Evolutionary conservation across 345 rosid genomes (phyloP).

Genomic region (Psidium guajava): DNA sequence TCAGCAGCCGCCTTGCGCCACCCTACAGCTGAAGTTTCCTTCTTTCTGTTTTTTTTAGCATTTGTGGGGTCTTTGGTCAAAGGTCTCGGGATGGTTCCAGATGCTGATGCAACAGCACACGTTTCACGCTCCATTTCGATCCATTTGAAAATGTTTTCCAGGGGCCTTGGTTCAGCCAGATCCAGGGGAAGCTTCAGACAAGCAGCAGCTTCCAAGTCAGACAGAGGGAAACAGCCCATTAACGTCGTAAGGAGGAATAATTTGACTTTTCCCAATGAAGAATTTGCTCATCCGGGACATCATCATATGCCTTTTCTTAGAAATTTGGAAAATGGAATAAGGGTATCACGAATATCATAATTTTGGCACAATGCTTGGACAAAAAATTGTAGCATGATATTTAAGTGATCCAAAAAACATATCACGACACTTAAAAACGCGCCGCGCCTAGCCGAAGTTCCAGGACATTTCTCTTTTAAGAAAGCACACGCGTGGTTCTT

Average conservation of each 20-base stretch:
- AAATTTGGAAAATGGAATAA: background rate
- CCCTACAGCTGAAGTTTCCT: background rate
- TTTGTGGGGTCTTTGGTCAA: background rate
- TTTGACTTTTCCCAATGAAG: background rate
- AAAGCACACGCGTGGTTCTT: background rate
- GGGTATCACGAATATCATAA: too few relatives aligned
- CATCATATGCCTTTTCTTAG: background rate
- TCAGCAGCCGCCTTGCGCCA: background rate
- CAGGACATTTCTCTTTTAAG: too few relatives aligned
- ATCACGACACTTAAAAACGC: too few relatives aligned
- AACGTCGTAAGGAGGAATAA: background rate
- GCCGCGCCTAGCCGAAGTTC: too few relatives aligned
- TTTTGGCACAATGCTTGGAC: too few relatives aligned
- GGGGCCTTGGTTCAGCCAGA: background rate
- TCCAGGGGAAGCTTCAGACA: background rate
- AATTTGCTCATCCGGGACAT: background rate
- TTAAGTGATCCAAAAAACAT: too few relatives aligned
- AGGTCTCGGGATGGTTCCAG: background rate
- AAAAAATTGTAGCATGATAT: too few relatives aligned
- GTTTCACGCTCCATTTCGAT: background rate
- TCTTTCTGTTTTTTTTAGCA: background rate
- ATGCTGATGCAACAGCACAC: background rate
- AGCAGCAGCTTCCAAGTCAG: background rate
- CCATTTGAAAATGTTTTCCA: background rate
- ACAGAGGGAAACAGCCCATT: background rate